phyloP scores from a whole-genome alignment of 306 rosid genomes.

The Prosopis cineraria region DNA sequence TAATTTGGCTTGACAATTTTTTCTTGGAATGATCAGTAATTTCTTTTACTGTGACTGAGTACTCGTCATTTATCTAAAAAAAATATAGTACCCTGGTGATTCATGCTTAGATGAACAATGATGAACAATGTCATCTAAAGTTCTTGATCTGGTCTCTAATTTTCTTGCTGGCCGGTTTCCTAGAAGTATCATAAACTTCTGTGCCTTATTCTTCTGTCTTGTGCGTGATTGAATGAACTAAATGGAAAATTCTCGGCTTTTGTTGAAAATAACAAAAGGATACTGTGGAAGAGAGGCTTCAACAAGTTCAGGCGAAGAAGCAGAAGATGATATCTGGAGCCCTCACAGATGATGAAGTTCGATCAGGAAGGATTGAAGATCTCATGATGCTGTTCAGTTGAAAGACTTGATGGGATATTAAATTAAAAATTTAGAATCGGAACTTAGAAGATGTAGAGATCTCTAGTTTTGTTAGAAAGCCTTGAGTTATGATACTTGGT shows the following conservation, averaged over 20 bases:
- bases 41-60: not conserved
- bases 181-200: not conserved
- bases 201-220: not conserved
- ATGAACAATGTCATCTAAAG: not conserved
- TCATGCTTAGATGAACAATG: not conserved
- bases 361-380: slow-evolving; percentile 74
- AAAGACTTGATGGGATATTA: slow-evolving; percentile 36
- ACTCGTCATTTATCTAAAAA: not conserved
- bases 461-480: not conserved
- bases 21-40: not conserved
- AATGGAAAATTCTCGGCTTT: not conserved
- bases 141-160: not conserved
- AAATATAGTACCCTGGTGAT: not conserved
- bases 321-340: slow-evolving; percentile 83
- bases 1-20: not conserved
- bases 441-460: not conserved
- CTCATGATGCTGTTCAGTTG: slow-evolving; percentile 84
- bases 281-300: slow-evolving; percentile 76
- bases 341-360: slow-evolving; percentile 74
- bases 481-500: not conserved
- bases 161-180: not conserved
- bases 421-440: not conserved
- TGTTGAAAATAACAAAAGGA: slow-evolving; percentile 46
- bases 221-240: slow-evolving; percentile 10
- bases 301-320: slow-evolving; percentile 77